phyloP scores from a whole-genome alignment of 495 filamentous ascomycete species.

The Talaromyces wortmannii region DNA sequence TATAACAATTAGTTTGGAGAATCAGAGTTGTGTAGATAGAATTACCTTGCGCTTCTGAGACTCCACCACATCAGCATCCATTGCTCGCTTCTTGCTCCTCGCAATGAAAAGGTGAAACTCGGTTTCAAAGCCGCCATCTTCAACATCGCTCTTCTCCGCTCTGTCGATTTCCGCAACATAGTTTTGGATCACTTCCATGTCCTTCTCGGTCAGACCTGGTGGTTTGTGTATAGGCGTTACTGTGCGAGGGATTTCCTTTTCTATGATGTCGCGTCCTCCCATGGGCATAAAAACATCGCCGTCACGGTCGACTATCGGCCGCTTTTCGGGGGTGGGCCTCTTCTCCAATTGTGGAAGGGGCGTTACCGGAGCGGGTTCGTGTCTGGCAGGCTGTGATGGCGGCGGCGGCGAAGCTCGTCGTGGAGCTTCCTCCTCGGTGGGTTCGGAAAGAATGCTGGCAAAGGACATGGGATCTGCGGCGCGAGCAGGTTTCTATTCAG shows the following conservation, averaged over 20 bases:
- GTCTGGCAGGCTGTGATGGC: constrained; percentile 20
- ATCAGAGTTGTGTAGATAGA: neutral
- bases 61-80: constrained; percentile 52
- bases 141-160: constrained; percentile 58
- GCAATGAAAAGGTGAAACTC: constrained; percentile 48
- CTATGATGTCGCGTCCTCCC: neutral
- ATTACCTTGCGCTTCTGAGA: constrained; percentile 48
- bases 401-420: constrained; percentile 29
- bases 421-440: constrained; percentile 51
- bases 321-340: constrained; percentile 17
- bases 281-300: constrained; percentile 9
- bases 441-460: constrained; percentile 77
- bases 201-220: constrained; percentile 51
- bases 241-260: constrained; percentile 2
- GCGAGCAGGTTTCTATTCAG: constrained; percentile 51
- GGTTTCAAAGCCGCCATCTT: constrained; percentile 53
- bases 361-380: constrained; percentile 14
- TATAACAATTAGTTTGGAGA: constrained; percentile 16
- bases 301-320: constrained; percentile 32
- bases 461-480: constrained; percentile 85
- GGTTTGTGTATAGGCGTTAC: constrained; percentile 18
- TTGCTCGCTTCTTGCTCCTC: constrained; percentile 52
- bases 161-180: constrained; percentile 60
- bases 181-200: constrained; percentile 61
- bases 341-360: constrained; percentile 24